Conservation (phyloP, 2,329 filamentous ascomycete genomes). For the Talaromyces sp. region DNA sequence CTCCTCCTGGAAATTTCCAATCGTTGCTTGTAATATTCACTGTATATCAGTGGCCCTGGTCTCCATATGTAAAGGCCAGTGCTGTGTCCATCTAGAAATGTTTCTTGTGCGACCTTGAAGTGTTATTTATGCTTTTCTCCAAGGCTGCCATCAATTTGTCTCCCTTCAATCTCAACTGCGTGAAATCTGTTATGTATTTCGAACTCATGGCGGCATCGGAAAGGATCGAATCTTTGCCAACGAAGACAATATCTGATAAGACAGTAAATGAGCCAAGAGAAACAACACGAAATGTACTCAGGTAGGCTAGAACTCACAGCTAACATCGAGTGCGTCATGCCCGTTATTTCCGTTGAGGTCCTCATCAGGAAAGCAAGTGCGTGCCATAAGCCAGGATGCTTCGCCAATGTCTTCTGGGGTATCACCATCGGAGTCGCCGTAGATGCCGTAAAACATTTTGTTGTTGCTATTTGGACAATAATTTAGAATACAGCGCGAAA, state of each 20-base stretch:
- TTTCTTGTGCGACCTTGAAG: neutral
- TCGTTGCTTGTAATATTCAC: neutral
- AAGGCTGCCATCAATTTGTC: neutral
- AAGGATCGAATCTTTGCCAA: neutral
- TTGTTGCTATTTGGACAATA: constrained; percentile 21
- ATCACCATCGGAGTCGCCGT: constrained; percentile 25
- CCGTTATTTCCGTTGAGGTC: constrained; percentile 21
- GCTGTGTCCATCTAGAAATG: neutral
- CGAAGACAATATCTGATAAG: neutral
- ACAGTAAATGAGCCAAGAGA: neutral
- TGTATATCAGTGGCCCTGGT: too few species aligned
- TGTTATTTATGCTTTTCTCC: neutral
- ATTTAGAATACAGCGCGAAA: neutral
- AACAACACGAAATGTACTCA: neutral
- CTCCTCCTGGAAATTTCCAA: neutral
- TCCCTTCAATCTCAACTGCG: neutral
- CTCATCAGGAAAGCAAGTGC: constrained; percentile 26
- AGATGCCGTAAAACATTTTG: constrained; percentile 29
- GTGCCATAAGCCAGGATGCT: constrained; percentile 29
- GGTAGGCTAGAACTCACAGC: constrained; percentile 16
- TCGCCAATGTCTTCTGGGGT: constrained; percentile 25
- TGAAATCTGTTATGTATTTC: neutral
- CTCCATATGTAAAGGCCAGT: neutral
- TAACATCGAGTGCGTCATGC: constrained; percentile 22
- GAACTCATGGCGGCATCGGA: neutral